A percentile compares a stretch with the other conserved stretches of the same genome.
These are phyloP conservation scores for Aspergillus alliaceus DNA, from an alignment of 2,329 filamentous ascomycete genomes.

Conservation along the genomic window DNA sequence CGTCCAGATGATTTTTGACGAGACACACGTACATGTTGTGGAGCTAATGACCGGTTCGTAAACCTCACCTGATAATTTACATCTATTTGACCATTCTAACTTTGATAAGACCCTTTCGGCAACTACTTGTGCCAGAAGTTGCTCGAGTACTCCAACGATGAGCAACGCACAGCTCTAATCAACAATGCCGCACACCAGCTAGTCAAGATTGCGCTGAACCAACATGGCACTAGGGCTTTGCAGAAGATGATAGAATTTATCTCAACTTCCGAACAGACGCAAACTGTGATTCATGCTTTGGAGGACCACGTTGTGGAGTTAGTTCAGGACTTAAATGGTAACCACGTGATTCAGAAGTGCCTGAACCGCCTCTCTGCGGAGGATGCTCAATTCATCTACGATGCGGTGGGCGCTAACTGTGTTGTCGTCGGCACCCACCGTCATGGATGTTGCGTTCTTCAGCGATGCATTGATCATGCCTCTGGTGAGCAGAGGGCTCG, in stretches of 20 bases:
- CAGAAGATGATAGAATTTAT: slow-evolving; percentile 99
- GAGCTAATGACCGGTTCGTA: slow-evolving; percentile 85
- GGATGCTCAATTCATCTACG: slow-evolving; percentile 95
- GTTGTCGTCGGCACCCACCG: slow-evolving; percentile 93
- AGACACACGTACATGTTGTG: slow-evolving; percentile 90
- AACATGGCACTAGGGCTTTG: slow-evolving; percentile 91
- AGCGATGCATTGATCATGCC: slow-evolving; percentile 97
- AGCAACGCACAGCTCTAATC: slow-evolving; percentile 90
- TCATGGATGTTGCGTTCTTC: slow-evolving; percentile 95
- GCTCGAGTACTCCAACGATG: slow-evolving; percentile 90
- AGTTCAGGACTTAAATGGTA: slow-evolving; percentile 96
- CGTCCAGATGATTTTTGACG: slow-evolving; percentile 88
- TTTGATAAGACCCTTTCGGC: slow-evolving; percentile 76
- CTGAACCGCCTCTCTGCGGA: slow-evolving; percentile 84
- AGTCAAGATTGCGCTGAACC: slow-evolving; percentile 91
- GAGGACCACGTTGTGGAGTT: slow-evolving; percentile 83
- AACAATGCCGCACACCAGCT: slow-evolving; percentile 85
- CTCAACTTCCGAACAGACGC: slow-evolving; percentile 78
- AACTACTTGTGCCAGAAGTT: slow-evolving; percentile 99
- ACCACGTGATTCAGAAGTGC: slow-evolving; percentile 99
- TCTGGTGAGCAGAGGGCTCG: slow-evolving; percentile 84
- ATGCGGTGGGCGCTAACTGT: slow-evolving; percentile 83
- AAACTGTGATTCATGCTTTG: slow-evolving; percentile 83
- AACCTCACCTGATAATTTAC: background rate
- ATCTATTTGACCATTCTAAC: slow-evolving; percentile 22